Evolutionary conservation across 768 basidiomycete genomes (phyloP), one percentile per base, ranked within the genome.

Genomic region (Auriscalpium orientale): DNA sequence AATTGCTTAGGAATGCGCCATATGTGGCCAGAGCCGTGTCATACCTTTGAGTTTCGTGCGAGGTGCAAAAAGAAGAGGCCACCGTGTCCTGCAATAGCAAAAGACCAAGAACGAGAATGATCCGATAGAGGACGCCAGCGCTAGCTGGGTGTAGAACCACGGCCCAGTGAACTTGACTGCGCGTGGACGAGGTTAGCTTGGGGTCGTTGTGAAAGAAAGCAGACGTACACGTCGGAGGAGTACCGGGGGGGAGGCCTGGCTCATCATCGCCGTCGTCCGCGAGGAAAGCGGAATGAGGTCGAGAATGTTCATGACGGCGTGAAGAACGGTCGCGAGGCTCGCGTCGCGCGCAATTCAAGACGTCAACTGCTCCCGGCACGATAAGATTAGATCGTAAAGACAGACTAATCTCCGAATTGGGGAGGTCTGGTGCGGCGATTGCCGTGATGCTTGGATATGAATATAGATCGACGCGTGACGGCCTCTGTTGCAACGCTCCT

Each of bases 81-180:
- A 95, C 65, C 90, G 76, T 7, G 85, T 89, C 10, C 97, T 77
- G 62, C 85, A 85, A 65, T 92, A 91, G 4, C 89, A 95, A 73
- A 99, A 99, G 4, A 91, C 66, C 15, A 97, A 66, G 71, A 98
- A 93, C 0, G 90, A 89, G 4, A 76, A 69, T 1, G 93, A 44
- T 2, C 97, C 95, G 56, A 99, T 83, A 16, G 78, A 70, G 12
- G 80, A 74, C 4, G 95, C 89, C 35, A 98, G 81, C 2, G 79
- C 70, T 16, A 95, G 74, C 69, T 98, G 95, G 1, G 95, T 97
- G 20, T 84, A 83, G 70, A 99, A 89, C 97, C 97, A 98, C 36
- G 94, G 93, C 0, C 95, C 95, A 66, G 90, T 85, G 68, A 89
- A 93, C 66, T 80, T 89, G 60, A 77, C 89, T 91, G 64, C 56